Base-by-base conservation (phyloP, 352 stramenopile species). In the Peronospora farinosa region DNA sequence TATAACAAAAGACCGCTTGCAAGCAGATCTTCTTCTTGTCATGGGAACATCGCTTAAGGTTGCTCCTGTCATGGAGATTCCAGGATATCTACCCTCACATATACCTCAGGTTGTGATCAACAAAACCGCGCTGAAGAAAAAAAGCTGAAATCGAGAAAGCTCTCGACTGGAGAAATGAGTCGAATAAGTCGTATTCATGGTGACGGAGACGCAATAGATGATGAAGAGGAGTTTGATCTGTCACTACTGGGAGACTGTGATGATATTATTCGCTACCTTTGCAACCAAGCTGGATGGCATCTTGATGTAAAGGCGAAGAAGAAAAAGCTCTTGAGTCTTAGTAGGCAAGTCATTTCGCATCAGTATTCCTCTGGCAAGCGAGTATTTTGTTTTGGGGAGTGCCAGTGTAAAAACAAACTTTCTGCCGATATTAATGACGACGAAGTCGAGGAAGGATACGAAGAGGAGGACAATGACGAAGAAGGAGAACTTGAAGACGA, bases 1-100 rank as follows among this genome's bases (percentile, higher is more conserved):
- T 21, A 77, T 88, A 51, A 83, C 74, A 2, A 82, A 84, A 40
- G 77, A 88, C 40, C 69, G 74, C 1, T 37, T 88, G 16, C 78
- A 88, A 33, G 92, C 85, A 0, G 95, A 99, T 72, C 67, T 98
- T 17, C 65, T 99, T 27, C 85, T 99, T 33, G 95, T 99, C 16
- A 98, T 99, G 57, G 97, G 97, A 43, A 98, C 97, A 17, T 98
- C 90, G 7, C 74, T 99, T 2, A 96, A 96, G 47, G 97, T 99
- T 25, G 84, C 84, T 31, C 96, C 96, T 3, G 89, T 99, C 15
- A 88, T 91, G n/a, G 78, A 88, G 51, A 90, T 96, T 37, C 82
- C 83, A 5, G 80, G 80, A n/a, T 92, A 87, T 48, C 61, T 96
- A 28, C 76, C 83, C 1, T 56, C 66, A 1, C 72, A 91, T 41